Base-by-base conservation (phyloP, 306 rosid genomes). In the Vigna angularis region DNA sequence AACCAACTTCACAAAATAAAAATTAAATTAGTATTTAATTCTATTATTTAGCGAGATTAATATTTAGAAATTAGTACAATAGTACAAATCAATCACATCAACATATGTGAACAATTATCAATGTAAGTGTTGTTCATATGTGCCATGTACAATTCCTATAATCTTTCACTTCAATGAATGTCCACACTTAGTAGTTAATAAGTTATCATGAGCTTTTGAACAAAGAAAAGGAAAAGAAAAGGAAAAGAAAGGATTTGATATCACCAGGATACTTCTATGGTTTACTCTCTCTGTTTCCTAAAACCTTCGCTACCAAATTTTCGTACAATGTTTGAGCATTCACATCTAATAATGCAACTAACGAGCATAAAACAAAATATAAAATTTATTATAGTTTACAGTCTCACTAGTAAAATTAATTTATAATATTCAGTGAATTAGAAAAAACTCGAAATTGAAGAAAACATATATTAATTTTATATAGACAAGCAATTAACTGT, bases 151-250 rank as follows among this genome's bases (percentile, higher is more conserved):
- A 64, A 18, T 62, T 42, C 53, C 30, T 72, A 18, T 16, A 72
- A 55, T 64, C 63, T 32, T 34, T 40, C 36, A 34, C 16, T 76
- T 76, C 40, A 38, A 52, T 42, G 24, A 22, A 52, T 51, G 38
- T 45, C 40, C 67, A 6, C 48, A 55, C 68, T n/a, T 17, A 12
- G 38, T 26, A 40, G 48, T 66, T 24, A 24, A 65, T 24, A 36
- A 11, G 2, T 58, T 17, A 38, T 65, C 30, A 36, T 62, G 50
- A 48, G 2, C 15, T 24, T 63, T 63, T 63, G 16, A 5, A 64
- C 38, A 62, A 30, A 47, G 48, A 9, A 44, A 44, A 45, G 14
- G 12, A 30, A 62, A 30, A 47, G 48, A 9, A 44, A 44, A 45
- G 14, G 12, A 30, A 24, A 24, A 53, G 1, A 53, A 53, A 53